These are phyloP conservation scores for Pythium dissimile DNA, from an alignment of 352 stramenopile species.

Conservation along the genomic window DNA sequence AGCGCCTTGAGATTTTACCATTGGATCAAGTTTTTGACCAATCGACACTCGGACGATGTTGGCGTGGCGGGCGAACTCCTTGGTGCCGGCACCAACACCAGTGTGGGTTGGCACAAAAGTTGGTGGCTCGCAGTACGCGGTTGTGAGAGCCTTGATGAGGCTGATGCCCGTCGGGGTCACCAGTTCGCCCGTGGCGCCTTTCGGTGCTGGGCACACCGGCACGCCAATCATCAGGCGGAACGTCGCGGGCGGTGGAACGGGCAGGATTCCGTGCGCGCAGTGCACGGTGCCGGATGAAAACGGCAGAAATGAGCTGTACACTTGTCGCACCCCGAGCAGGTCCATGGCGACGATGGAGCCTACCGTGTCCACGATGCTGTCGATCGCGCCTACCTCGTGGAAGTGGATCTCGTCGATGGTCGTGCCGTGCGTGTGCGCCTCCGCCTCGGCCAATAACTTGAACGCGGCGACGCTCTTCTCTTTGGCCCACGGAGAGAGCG, in stretches of 20 bases:
- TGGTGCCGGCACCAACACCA: slow-evolving; percentile 81
- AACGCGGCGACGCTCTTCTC: slow-evolving; percentile 90
- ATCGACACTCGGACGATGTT: slow-evolving; percentile 91
- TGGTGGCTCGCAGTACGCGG: slow-evolving; percentile 68
- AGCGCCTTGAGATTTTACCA: too few relatives aligned
- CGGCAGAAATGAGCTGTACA: slow-evolving; percentile 78
- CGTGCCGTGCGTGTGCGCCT: slow-evolving; percentile 93
- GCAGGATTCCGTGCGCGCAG: slow-evolving; percentile 94
- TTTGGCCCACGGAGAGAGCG: slow-evolving; percentile 87
- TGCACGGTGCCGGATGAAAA: slow-evolving; percentile 93
- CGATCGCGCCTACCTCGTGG: slow-evolving; percentile 96
- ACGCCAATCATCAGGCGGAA: slow-evolving; percentile 94
- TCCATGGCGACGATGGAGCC: slow-evolving; percentile 93
- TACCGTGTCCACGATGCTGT: slow-evolving; percentile 97
- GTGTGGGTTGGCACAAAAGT: slow-evolving; percentile 74
- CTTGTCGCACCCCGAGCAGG: slow-evolving; percentile 87
- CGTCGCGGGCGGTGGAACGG: slow-evolving; percentile 93
- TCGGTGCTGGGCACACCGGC: slow-evolving; percentile 89
- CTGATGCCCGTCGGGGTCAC: slow-evolving; percentile 96
- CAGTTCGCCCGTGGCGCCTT: slow-evolving; percentile 86
- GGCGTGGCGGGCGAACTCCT: slow-evolving; percentile 85
- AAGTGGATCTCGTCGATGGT: slow-evolving; percentile 94
- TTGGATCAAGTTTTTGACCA: slow-evolving; percentile 36
- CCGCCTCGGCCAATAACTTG: slow-evolving; percentile 88
- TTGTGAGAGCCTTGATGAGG: slow-evolving; percentile 88